A percentile compares a stretch with the other conserved stretches of the same genome.
phyloP scores from a whole-genome alignment of 2,329 filamentous ascomycete species.

The Epichloe typhina region DNA sequence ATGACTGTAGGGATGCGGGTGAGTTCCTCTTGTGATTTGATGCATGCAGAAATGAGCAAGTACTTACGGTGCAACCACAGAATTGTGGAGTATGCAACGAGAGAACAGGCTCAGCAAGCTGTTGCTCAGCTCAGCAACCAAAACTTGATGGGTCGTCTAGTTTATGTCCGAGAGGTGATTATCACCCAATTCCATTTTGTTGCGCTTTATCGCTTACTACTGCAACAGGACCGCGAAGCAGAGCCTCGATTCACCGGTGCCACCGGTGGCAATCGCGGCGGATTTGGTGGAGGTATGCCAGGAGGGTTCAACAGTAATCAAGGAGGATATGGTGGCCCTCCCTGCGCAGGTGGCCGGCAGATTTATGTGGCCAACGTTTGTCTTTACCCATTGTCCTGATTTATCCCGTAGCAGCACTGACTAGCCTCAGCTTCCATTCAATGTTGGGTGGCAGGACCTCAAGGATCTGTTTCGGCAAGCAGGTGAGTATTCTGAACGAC shows the following conservation, averaged over 20 bases:
- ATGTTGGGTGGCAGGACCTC: constrained; percentile 95
- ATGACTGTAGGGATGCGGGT: constrained; percentile 99
- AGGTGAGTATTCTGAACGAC: constrained; percentile 46
- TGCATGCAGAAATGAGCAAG: not conserved
- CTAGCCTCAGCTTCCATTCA: constrained; percentile 70
- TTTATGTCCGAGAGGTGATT: constrained; percentile 92
- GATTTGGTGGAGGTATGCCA: constrained; percentile 41
- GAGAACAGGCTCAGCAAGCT: constrained; percentile 96
- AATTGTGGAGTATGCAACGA: constrained; percentile 99
- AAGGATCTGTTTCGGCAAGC: constrained; percentile 98
- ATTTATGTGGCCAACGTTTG: constrained; percentile 98
- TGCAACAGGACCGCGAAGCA: constrained; percentile 76
- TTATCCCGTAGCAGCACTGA: constrained; percentile 4
- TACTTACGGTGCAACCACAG: constrained; percentile 28
- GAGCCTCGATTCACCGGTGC: constrained; percentile 90
- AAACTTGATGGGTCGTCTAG: constrained; percentile 94
- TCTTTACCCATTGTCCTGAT: constrained; percentile 24
- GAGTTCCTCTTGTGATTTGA: constrained; percentile 31
- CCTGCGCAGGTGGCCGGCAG: constrained; percentile 55
- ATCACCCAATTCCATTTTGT: not conserved
- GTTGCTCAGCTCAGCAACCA: constrained; percentile 98
- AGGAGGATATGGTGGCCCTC: constrained; percentile 37
- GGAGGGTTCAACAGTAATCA: constrained; percentile 38
- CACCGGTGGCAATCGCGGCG: constrained; percentile 47
- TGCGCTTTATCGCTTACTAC: not conserved